Base-by-base conservation (phyloP, 306 rosid genomes). In the Astragalus glycyphyllos region DNA sequence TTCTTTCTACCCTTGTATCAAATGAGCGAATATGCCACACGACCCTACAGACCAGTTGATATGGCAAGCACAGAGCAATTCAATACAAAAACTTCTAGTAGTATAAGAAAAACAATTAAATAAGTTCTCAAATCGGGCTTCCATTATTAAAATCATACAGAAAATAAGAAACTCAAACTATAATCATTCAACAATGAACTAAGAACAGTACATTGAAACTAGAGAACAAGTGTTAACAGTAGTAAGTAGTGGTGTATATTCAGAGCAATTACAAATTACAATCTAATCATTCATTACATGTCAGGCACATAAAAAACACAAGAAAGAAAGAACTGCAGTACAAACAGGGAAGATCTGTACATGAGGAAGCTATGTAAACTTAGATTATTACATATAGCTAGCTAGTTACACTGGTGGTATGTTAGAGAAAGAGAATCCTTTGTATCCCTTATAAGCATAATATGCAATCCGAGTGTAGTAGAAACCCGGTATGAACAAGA, bases 391-490 rank as follows among this genome's bases (percentile, higher is more conserved):
- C 41, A 2, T 2, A 26, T 26, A 26, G 31, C 31, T 26, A 73
- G 53, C 11, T 15, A 79, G 76, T 80, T 87, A 91, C 8, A 95
- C 97, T 0, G 91, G 91, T 5, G 99, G 99, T 68, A 95, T 95
- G 87, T 95, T 95, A 58, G 96, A 81, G 91, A 95, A 91, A 46
- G 99, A 95, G 86, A 95, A 95, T 6, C 97, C 97, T 67, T 89
- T 85, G 88, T 91, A 95, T 14, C 99, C 99, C 72, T 91, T 95
- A 69, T 91, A 95, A 72, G 99, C 99, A 82, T 87, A 95, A 68
- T 95, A 95, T 9, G 99, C 99, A 81, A 95, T 91, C 88, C 97
- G 76, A 8, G 99, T 95, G 86, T 95, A 95, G 79, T 95, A 95
- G 81, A 83, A 95, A 0, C 99, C 97, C 55, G 99, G 99, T 62